Conservation (phyloP, 129 eudicot species). For the Ambrosia artemisiifolia region DNA sequence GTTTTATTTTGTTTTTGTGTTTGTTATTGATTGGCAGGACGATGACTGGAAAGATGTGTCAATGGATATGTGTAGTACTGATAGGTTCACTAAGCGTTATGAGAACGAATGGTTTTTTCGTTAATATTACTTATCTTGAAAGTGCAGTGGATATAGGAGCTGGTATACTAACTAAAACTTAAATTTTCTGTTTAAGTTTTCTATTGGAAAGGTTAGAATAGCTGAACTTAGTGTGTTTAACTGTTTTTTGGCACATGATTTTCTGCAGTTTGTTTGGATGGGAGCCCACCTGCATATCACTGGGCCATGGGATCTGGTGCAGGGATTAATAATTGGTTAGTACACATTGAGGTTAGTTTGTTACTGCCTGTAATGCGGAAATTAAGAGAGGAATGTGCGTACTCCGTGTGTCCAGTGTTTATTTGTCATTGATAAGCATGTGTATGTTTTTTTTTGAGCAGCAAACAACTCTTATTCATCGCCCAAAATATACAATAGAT, state of each 20-base stretch:
- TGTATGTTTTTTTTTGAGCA: no score
- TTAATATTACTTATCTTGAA: conserved; percentile 62
- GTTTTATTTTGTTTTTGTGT: background rate
- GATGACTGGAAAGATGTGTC: conserved; percentile 29
- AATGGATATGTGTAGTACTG: conserved; percentile 34
- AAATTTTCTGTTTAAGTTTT: background rate
- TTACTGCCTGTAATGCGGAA: background rate
- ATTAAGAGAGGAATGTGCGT: background rate
- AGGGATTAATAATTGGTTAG: conserved; percentile 82
- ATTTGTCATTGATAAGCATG: background rate
- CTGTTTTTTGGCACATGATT: background rate
- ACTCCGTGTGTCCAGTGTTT: background rate
- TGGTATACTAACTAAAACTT: conserved; percentile 43
- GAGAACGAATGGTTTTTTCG: conserved; percentile 51
- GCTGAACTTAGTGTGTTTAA: background rate
- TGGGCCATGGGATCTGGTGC: conserved; percentile 68
- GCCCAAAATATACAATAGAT: no score
- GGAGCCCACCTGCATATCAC: conserved; percentile 97
- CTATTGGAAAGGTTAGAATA: background rate
- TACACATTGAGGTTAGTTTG: conserved; percentile 78
- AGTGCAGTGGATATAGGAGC: conserved; percentile 87
- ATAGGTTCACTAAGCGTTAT: conserved; percentile 33
- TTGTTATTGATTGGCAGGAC: conserved; percentile 37
- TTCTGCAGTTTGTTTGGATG: conserved; percentile 87
- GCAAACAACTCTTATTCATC: no score